Conservation (phyloP, 164 flowering plant species). For the Magnolia sinica region DNA sequence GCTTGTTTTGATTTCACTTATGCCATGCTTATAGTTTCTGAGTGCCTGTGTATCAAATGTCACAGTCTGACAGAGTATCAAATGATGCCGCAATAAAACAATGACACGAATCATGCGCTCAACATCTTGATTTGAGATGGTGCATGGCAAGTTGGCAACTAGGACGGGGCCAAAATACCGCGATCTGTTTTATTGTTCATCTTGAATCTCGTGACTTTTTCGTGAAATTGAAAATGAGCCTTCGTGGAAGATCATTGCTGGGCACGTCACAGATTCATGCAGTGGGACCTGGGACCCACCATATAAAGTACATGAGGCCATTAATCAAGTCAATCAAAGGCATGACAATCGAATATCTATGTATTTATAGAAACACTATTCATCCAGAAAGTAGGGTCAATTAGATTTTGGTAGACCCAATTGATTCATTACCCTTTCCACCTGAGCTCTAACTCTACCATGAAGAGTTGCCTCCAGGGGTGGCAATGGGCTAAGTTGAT, state of each 20-base stretch:
- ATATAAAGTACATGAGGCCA: neutral
- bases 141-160: constrained; percentile 21
- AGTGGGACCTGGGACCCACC: neutral
- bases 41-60: neutral
- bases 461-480: too few species aligned
- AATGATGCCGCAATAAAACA: constrained; percentile 42
- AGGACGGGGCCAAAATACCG: neutral
- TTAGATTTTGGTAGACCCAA: too few species aligned
- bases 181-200: neutral
- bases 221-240: neutral
- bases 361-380: too few species aligned
- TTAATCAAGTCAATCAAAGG: neutral
- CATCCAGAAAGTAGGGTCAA: too few species aligned
- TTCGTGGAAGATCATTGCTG: too few species aligned
- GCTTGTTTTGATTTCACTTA: too few species aligned
- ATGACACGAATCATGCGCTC: constrained; percentile 58
- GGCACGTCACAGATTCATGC: neutral
- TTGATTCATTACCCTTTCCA: too few species aligned
- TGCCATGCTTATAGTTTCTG: too few species aligned
- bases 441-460: too few species aligned
- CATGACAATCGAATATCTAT: neutral
- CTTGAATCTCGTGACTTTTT: neutral
- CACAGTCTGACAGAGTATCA: constrained; percentile 13
- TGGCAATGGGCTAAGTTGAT: too few species aligned
- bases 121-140: constrained; percentile 65